Percentiles rank a stretch among this genome's conserved stretches.
phyloP scores from a whole-genome alignment of 192 early-diverging fungal species.

The Backusella circina region DNA sequence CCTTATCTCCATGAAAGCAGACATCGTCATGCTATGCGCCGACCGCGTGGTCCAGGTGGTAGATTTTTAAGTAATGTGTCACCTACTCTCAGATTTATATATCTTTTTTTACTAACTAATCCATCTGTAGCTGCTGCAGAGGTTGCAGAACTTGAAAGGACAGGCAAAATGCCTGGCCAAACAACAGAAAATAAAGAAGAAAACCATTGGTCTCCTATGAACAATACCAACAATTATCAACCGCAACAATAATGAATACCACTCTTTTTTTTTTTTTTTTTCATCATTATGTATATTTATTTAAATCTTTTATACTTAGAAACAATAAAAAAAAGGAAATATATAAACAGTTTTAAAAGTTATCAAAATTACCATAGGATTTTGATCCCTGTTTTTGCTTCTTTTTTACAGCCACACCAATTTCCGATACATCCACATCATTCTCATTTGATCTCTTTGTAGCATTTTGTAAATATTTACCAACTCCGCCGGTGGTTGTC shows the following conservation, averaged over 20 bases:
- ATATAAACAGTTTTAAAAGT: conserved; percentile 13
- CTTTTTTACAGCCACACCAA: conserved; percentile 23
- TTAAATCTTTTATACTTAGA: background rate
- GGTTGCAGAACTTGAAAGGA: conserved; percentile 57
- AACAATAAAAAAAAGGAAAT: too few relatives aligned
- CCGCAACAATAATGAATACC: background rate
- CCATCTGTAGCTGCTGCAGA: conserved; percentile 56
- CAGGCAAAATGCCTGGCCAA: conserved; percentile 13
- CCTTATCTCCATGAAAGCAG: conserved; percentile 97
- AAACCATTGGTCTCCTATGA: background rate
- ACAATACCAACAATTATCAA: background rate
- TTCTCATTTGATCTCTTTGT: conserved; percentile 13
- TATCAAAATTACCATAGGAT: conserved; percentile 41
- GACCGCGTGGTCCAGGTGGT: conserved; percentile 95
- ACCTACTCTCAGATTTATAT: background rate
- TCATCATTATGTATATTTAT: background rate
- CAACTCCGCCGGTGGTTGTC: conserved; percentile 40
- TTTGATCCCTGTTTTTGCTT: conserved; percentile 27
- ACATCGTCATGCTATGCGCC: conserved; percentile 95
- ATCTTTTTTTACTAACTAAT: background rate
- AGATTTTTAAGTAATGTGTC: conserved; percentile 71
- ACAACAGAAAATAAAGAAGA: background rate
- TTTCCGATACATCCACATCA: background rate
- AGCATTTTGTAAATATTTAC: conserved; percentile 63
- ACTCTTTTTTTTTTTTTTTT: background rate